Percentiles rank a stretch among this genome's conserved stretches.
phyloP scores from a whole-genome alignment of 371 early-diverging fungal genomes.

The Basidiobolus meristosporus region DNA sequence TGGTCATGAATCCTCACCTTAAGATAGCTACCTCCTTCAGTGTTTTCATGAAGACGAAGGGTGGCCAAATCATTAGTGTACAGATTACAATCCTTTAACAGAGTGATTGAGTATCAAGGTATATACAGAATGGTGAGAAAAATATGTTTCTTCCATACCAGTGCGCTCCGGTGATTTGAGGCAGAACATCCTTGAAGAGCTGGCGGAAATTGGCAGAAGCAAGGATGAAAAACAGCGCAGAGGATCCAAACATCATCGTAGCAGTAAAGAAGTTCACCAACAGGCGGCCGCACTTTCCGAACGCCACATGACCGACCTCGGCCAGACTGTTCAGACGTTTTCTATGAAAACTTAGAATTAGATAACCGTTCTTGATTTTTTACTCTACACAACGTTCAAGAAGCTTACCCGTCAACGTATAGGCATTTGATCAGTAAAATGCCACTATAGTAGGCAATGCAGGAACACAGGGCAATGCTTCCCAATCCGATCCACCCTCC shows the following conservation, averaged over 20 bases:
- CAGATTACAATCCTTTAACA: too few relatives aligned
- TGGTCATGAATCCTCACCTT: too few relatives aligned
- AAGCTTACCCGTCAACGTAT: too few relatives aligned
- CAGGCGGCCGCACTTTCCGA: conserved; percentile 34
- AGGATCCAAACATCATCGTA: conserved; percentile 43
- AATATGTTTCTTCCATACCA: conserved; percentile 35
- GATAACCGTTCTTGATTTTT: too few relatives aligned
- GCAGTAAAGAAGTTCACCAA: conserved; percentile 45
- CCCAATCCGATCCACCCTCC: too few relatives aligned
- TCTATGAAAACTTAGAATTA: too few relatives aligned
- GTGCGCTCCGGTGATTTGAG: conserved; percentile 21
- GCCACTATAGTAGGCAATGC: too few relatives aligned
- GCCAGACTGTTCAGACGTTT: conserved; percentile 28
- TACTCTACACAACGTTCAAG: too few relatives aligned
- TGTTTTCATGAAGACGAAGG: conserved; percentile 44
- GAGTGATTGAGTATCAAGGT: too few relatives aligned
- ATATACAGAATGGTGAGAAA: conserved; percentile 35
- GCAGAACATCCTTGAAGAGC: conserved; percentile 28
- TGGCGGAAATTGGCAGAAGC: conserved; percentile 37
- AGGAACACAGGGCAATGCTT: too few relatives aligned
- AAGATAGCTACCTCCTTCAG: conserved; percentile 55
- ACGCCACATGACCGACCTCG: conserved; percentile 42
- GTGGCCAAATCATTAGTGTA: too few relatives aligned
- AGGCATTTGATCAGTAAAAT: too few relatives aligned
- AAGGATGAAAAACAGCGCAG: conserved; percentile 61